Percentiles rank a stretch among this genome's conserved stretches.
phyloP scores from a whole-genome alignment of 306 rosid genomes.

The Purshia tridentata region DNA sequence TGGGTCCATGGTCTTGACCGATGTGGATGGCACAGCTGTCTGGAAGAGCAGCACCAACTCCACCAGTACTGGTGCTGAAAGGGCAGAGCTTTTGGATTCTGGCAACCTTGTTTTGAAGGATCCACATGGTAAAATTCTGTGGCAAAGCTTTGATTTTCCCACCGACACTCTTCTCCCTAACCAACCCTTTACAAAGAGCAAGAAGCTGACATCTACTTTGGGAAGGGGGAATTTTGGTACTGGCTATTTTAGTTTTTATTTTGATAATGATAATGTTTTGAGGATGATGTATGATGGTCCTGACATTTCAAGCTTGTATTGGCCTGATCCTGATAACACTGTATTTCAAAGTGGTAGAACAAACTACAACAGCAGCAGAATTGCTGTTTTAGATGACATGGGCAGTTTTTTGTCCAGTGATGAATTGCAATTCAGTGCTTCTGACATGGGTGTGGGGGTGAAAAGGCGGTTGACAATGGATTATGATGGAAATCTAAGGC shows the following conservation, averaged over 20 bases:
- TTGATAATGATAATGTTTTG: conserved; percentile 28
- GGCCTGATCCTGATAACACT: conserved; percentile 17
- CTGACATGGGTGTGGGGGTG: conserved; percentile 11
- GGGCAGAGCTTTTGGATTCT: conserved; percentile 5
- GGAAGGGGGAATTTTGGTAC: conserved; percentile 16
- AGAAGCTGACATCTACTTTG: conserved; percentile 2
- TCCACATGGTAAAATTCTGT: conserved; percentile 9
- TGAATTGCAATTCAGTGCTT: conserved; percentile 17
- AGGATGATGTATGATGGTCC: conserved; percentile 28
- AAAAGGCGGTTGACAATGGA: conserved; percentile 42
- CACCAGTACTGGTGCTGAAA: neutral
- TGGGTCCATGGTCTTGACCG: conserved; percentile 28
- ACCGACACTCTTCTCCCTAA: conserved; percentile 30
- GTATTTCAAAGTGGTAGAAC: neutral
- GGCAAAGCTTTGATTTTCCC: conserved; percentile 34
- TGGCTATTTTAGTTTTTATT: conserved; percentile 23
- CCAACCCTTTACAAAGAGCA: conserved; percentile 10
- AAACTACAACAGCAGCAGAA: conserved; percentile 16
- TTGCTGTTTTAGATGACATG: conserved; percentile 21
- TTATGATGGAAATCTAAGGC: conserved; percentile 43
- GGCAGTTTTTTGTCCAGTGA: conserved; percentile 29
- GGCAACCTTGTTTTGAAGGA: conserved; percentile 17
- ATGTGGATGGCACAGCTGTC: conserved; percentile 10
- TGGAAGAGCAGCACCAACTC: conserved; percentile 26
- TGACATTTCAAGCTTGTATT: conserved; percentile 29